Conservation (phyloP, 2,329 filamentous ascomycete species). For the Botryotinia calthae region DNA sequence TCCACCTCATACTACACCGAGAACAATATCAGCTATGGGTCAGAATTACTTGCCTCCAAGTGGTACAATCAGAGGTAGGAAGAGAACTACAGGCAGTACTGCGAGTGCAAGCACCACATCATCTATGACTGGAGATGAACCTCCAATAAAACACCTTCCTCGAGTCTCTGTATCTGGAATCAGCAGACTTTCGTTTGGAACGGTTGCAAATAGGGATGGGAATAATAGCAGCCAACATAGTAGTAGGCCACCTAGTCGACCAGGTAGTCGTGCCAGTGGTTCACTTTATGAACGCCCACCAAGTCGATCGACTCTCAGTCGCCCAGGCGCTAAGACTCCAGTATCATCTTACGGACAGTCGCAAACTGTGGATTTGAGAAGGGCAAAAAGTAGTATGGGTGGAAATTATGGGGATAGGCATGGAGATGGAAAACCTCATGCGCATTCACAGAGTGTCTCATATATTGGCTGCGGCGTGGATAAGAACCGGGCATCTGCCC, state of each 20-base stretch:
- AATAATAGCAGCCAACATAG: constrained; percentile 23
- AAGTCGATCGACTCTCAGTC: constrained; percentile 34
- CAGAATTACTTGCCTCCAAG: constrained; percentile 51
- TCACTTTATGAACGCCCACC: constrained; percentile 32
- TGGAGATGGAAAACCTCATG: constrained; percentile 30
- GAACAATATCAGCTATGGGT: constrained; percentile 44
- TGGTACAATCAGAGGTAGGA: constrained; percentile 65
- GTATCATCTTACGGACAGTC: constrained; percentile 39
- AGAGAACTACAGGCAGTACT: constrained; percentile 58
- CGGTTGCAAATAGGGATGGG: constrained; percentile 52
- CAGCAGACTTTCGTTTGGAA: constrained; percentile 62
- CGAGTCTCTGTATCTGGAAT: constrained; percentile 62
- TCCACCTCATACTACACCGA: constrained; percentile 78
- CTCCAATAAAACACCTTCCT: constrained; percentile 50
- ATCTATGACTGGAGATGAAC: constrained; percentile 34
- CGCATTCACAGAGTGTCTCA: constrained; percentile 39
- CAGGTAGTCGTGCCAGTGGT: constrained; percentile 36
- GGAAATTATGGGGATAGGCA: constrained; percentile 34
- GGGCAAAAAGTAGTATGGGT: constrained; percentile 38
- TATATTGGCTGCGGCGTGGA: constrained; percentile 33
- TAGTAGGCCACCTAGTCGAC: constrained; percentile 27
- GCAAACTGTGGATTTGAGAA: constrained; percentile 33
- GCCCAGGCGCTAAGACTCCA: constrained; percentile 38
- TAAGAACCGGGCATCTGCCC: constrained; percentile 33
- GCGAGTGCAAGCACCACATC: constrained; percentile 29